Conservation (phyloP, 2,329 filamentous ascomycete genomes). For the Akanthomyces lecanii region DNA sequence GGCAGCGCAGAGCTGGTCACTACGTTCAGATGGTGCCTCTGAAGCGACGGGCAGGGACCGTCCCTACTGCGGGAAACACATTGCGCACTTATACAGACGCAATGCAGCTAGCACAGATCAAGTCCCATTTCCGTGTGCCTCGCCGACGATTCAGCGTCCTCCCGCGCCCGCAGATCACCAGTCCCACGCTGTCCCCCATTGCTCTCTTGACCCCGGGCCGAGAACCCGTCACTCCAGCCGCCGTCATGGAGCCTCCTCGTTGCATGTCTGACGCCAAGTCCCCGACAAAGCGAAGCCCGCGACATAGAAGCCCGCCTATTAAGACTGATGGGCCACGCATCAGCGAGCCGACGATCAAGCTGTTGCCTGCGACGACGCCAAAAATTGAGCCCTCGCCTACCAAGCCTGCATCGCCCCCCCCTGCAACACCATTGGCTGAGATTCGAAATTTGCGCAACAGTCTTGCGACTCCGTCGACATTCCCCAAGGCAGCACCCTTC, state of each 20-base stretch:
- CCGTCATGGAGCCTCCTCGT: conserved; percentile 22
- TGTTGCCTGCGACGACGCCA: conserved; percentile 26
- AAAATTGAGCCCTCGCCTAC: conserved; percentile 27
- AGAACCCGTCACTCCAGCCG: conserved; percentile 27
- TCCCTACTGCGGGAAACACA: conserved; percentile 26
- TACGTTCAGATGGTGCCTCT: conserved; percentile 23
- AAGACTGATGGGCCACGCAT: conserved; percentile 26
- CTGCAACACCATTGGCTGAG: conserved; percentile 24
- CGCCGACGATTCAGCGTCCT: background rate
- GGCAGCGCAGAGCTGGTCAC: conserved; percentile 9
- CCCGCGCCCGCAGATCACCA: background rate
- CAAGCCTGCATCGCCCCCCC: conserved; percentile 27
- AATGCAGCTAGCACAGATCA: conserved; percentile 24
- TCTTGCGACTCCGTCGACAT: conserved; percentile 3
- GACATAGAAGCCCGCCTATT: conserved; percentile 25
- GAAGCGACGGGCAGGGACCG: conserved; percentile 27
- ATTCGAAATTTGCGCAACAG: background rate
- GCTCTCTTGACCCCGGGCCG: background rate
- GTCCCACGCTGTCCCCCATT: background rate
- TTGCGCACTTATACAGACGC: conserved; percentile 25
- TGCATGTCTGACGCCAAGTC: conserved; percentile 26
- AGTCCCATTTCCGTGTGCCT: background rate
- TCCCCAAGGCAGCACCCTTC: conserved; percentile 4
- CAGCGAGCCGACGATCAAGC: conserved; percentile 27
- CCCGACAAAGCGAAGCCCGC: conserved; percentile 28